phyloP scores from a whole-genome alignment of 2,329 filamentous ascomycete species.

The Pseudonectria buxi region DNA sequence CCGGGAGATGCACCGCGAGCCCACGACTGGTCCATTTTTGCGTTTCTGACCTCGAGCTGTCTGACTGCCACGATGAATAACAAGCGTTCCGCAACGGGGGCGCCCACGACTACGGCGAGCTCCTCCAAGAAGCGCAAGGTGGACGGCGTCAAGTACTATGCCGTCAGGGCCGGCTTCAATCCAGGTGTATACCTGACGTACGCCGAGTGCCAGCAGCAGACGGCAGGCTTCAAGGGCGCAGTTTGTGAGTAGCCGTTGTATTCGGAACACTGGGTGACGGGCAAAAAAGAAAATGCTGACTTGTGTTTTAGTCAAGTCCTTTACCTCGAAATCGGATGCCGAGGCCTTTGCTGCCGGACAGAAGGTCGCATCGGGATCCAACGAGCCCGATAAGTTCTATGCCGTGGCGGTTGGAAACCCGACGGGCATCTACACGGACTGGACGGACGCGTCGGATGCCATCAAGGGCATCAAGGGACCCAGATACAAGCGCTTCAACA shows the following conservation, averaged over 20 bases:
- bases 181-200: constrained; percentile 59
- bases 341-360: constrained; percentile 65
- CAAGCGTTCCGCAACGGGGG: constrained; percentile 22
- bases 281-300: constrained; percentile 5
- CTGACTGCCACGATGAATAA: constrained; percentile 21
- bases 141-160: constrained; percentile 53
- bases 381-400: constrained; percentile 47
- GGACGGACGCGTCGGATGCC: constrained; percentile 65
- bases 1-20: constrained; percentile 12
- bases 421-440: constrained; percentile 55
- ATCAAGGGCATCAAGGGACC: constrained; percentile 66
- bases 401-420: constrained; percentile 52
- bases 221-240: constrained; percentile 55
- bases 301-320: constrained; percentile 64
- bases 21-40: constrained; percentile 10
- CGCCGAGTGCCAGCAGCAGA: constrained; percentile 55
- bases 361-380: constrained; percentile 29
- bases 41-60: constrained; percentile 4
- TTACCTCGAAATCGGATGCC: constrained; percentile 67
- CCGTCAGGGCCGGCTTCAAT: constrained; percentile 48
- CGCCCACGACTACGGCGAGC: constrained; percentile 8
- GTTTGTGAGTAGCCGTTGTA: constrained; percentile 50
- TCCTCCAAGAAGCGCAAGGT: constrained; percentile 42
- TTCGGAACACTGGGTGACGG: not conserved
- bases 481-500: constrained; percentile 63